Conservation (phyloP, 2,329 filamentous ascomycete species). For the Microthyrium microscopicum region DNA sequence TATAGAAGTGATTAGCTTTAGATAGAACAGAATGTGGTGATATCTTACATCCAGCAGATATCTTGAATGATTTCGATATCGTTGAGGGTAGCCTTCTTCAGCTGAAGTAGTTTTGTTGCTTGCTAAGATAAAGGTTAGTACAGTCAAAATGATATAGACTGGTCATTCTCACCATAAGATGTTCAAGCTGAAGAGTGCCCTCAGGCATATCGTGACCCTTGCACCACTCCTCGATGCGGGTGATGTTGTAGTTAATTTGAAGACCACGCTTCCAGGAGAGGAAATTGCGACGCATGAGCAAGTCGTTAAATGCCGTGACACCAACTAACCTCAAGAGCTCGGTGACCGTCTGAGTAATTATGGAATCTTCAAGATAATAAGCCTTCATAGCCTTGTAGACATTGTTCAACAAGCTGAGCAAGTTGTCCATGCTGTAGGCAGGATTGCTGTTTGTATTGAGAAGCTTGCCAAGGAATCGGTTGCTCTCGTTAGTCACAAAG, state of each 20-base stretch:
- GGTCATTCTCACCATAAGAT: conserved; percentile 60
- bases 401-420: conserved; percentile 87
- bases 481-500: conserved; percentile 97
- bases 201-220: conserved; percentile 99
- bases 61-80: conserved; percentile 99
- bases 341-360: conserved; percentile 89
- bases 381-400: conserved; percentile 98
- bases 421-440: conserved; percentile 99
- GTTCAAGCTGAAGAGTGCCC: conserved; percentile 89
- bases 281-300: conserved; percentile 96
- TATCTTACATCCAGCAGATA: conserved; percentile 97
- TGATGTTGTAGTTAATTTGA: conserved; percentile 99
- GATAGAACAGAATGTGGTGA: neutral
- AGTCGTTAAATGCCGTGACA: conserved; percentile 94
- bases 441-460: conserved; percentile 77
- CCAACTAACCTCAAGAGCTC: conserved; percentile 86
- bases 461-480: conserved; percentile 93
- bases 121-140: conserved; percentile 27
- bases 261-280: conserved; percentile 97
- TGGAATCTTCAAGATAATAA: conserved; percentile 90
- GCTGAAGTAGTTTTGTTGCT: conserved; percentile 92
- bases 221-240: conserved; percentile 97
- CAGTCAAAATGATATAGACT: conserved; percentile 22
- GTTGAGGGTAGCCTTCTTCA: conserved; percentile 97
- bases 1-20: conserved; percentile 19